phyloP scores from a whole-genome alignment of 2,329 filamentous ascomycete genomes.

The Penicillium sp. region DNA sequence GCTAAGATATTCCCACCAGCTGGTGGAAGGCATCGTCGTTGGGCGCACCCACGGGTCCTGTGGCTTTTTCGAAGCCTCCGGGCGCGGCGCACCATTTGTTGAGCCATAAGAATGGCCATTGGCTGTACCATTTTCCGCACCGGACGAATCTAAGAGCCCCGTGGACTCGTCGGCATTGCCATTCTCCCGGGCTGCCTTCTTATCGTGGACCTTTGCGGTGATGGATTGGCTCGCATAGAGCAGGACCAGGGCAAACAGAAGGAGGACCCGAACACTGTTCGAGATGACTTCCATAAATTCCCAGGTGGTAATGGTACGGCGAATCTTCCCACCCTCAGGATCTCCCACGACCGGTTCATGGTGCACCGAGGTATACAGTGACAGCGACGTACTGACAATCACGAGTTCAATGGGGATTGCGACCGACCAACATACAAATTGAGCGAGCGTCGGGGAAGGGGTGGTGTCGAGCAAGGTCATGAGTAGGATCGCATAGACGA shows the following conservation, averaged over 20 bases:
- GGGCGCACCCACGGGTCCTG: constrained; percentile 82
- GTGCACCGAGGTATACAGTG: constrained; percentile 63
- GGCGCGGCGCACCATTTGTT: constrained; percentile 35
- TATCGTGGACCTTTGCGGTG: constrained; percentile 43
- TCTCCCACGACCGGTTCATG: constrained; percentile 55
- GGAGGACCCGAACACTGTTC: constrained; percentile 61
- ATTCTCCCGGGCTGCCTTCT: constrained; percentile 26
- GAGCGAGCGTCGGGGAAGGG: constrained; percentile 71
- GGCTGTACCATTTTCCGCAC: constrained; percentile 42
- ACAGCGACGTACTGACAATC: constrained; percentile 63
- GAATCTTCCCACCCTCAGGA: constrained; percentile 40
- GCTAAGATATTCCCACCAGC: constrained; percentile 92
- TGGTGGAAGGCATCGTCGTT: constrained; percentile 75
- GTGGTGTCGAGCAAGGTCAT: constrained; percentile 80
- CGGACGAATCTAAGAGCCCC: constrained; percentile 37
- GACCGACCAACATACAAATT: constrained; percentile 72
- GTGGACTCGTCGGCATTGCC: constrained; percentile 42
- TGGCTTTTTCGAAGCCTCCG: constrained; percentile 39
- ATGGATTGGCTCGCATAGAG: constrained; percentile 52
- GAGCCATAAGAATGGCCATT: constrained; percentile 51
- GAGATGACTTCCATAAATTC: constrained; percentile 46
- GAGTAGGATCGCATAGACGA: constrained; percentile 78
- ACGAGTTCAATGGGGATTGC: constrained; percentile 66
- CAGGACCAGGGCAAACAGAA: constrained; percentile 56
- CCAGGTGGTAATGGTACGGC: constrained; percentile 38